Conservation (phyloP, 2,329 filamentous ascomycete species). For the Botrytis elliptica region DNA sequence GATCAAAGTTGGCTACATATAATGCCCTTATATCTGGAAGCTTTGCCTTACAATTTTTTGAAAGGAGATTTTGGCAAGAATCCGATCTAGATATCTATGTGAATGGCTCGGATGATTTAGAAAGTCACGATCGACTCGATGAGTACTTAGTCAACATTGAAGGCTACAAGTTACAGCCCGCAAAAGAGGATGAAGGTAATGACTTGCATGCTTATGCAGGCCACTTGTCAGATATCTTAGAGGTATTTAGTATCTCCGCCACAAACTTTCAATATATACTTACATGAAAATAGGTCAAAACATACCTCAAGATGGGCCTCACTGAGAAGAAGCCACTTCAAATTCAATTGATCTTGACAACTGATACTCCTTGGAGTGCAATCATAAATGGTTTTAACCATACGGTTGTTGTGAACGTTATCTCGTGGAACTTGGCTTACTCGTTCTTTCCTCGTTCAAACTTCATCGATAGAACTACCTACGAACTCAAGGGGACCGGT, state of each 20-base stretch:
- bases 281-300: not conserved
- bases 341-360: slow-evolving; percentile 1
- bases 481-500: not conserved
- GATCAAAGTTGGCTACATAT: slow-evolving; percentile 5
- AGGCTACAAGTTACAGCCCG: not conserved
- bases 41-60: slow-evolving; percentile 24
- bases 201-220: not conserved
- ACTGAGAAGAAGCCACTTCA: not conserved
- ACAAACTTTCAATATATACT: not conserved
- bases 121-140: not conserved
- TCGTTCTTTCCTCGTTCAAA: not conserved
- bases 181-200: not conserved
- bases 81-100: slow-evolving; percentile 23
- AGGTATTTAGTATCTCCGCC: not conserved
- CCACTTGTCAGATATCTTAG: not conserved
- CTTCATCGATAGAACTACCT: not conserved
- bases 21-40: slow-evolving; percentile 21
- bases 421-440: slow-evolving; percentile 5
- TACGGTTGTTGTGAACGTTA: not conserved
- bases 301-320: not conserved
- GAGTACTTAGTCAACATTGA: not conserved
- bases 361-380: not conserved
- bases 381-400: not conserved
- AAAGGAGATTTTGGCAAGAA: slow-evolving; percentile 15
- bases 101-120: not conserved